A percentile compares a stretch with the other conserved stretches of the same genome.
Conservation (phyloP, 2,329 filamentous ascomycete species). For the Cladophialophora immunda region DNA sequence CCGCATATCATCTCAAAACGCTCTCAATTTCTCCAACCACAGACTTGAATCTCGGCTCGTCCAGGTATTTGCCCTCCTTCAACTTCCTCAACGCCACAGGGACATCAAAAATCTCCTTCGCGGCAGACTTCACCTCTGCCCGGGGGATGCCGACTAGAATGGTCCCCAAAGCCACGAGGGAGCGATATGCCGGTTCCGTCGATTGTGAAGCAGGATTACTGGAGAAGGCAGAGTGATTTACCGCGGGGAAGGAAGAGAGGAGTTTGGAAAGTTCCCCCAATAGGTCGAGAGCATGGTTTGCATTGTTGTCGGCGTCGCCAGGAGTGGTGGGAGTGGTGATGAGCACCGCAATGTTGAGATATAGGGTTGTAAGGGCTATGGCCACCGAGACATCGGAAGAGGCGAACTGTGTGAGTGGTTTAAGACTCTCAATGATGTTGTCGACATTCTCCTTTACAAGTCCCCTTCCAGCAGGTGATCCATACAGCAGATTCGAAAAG, state of each 20-base stretch:
- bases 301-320: slow-evolving; percentile 50
- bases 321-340: slow-evolving; percentile 59
- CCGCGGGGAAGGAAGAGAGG: slow-evolving; percentile 51
- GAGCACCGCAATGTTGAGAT: slow-evolving; percentile 85
- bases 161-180: slow-evolving; percentile 84
- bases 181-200: slow-evolving; percentile 82
- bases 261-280: slow-evolving; percentile 70
- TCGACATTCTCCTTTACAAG: slow-evolving; percentile 68
- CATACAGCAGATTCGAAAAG: slow-evolving; percentile 80
- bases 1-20: slow-evolving; percentile 25
- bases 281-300: slow-evolving; percentile 58
- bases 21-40: slow-evolving; percentile 66
- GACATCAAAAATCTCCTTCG: slow-evolving; percentile 65
- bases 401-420: slow-evolving; percentile 65
- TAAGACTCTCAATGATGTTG: slow-evolving; percentile 69
- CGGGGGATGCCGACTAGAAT: slow-evolving; percentile 65
- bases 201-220: slow-evolving; percentile 68
- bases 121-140: slow-evolving; percentile 65
- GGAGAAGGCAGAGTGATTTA: slow-evolving; percentile 34
- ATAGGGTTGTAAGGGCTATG: slow-evolving; percentile 81
- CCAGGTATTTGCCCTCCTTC: slow-evolving; percentile 59
- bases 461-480: slow-evolving; percentile 73
- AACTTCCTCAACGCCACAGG: slow-evolving; percentile 57
- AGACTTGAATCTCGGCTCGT: slow-evolving; percentile 68
- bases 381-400: slow-evolving; percentile 78